Percentiles rank a stretch among this genome's conserved stretches.
phyloP scores from a whole-genome alignment of 2,329 filamentous ascomycete genomes.

The Beauveria scarabaeidicola region DNA sequence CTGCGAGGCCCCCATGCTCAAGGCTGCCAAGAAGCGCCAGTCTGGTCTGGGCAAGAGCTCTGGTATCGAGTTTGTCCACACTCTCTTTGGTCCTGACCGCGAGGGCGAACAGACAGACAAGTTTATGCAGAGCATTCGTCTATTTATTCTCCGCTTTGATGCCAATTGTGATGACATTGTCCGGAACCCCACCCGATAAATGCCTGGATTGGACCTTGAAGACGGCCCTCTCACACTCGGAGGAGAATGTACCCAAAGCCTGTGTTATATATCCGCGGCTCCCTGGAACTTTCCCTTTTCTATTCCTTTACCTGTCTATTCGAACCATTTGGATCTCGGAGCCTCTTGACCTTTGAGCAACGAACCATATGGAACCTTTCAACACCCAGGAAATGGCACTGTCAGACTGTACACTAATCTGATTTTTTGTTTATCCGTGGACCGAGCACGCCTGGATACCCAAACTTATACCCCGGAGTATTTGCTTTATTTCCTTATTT shows the following conservation, averaged over 20 bases:
- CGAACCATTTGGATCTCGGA: conserved; percentile 7
- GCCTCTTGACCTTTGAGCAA: conserved; percentile 15
- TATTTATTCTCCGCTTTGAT: conserved; percentile 92
- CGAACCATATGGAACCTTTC: conserved; percentile 14
- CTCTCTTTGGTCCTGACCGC: conserved; percentile 85
- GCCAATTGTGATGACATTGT: conserved; percentile 92
- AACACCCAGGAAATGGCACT: conserved; percentile 17
- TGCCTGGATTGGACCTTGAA: conserved; percentile 2
- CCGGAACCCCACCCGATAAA: conserved; percentile 47
- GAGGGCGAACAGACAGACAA: conserved; percentile 86
- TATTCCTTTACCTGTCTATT: conserved; percentile 15
- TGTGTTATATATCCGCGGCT: background rate
- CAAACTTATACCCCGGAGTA: conserved; percentile 16
- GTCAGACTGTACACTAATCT: conserved; percentile 23
- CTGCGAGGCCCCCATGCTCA: conserved; percentile 93
- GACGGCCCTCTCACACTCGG: background rate
- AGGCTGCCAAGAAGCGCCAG: conserved; percentile 68
- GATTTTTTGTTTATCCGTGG: conserved; percentile 18
- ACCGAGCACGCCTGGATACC: conserved; percentile 9
- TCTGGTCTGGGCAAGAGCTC: conserved; percentile 73
- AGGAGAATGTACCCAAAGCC: conserved; percentile 5
- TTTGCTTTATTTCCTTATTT: conserved; percentile 19
- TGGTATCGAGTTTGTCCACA: conserved; percentile 91
- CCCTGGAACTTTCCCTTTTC: conserved; percentile 11
- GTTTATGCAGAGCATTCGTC: conserved; percentile 78